Conservation (phyloP, 371 early-diverging fungal genomes). For the Mucor indicus region DNA sequence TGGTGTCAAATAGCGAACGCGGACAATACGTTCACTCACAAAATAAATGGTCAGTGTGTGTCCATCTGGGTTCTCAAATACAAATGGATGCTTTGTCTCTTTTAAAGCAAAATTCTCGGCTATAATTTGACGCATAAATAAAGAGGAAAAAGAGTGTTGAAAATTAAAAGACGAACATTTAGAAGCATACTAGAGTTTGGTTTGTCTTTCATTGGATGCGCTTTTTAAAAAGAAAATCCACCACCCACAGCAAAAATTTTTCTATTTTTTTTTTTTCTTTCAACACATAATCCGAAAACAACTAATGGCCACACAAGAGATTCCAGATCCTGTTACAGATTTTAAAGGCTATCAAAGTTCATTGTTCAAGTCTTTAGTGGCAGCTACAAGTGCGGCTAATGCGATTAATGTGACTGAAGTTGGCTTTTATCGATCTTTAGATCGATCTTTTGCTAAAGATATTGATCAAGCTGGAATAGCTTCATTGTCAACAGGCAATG, state of each 20-base stretch:
- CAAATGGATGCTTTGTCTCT: constrained; percentile 20
- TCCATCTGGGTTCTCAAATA: constrained; percentile 21
- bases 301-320: constrained; percentile 9
- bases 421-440: constrained; percentile 69
- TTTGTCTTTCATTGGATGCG: too few relatives aligned
- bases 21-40: constrained; percentile 14
- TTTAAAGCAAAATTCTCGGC: constrained; percentile 24
- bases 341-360: constrained; percentile 57
- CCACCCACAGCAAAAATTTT: too few relatives aligned
- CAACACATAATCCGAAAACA: too few relatives aligned
- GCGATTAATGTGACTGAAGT: constrained; percentile 64
- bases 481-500: constrained; percentile 59
- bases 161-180: neutral
- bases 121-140: constrained; percentile 29
- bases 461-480: constrained; percentile 50
- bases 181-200: too few relatives aligned
- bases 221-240: too few relatives aligned
- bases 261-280: too few relatives aligned
- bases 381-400: constrained; percentile 64
- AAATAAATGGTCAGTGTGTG: constrained; percentile 17
- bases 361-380: constrained; percentile 57
- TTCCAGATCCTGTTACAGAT: constrained; percentile 39
- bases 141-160: constrained; percentile 1
- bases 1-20: constrained; percentile 15
- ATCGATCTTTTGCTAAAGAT: constrained; percentile 55